Percentiles rank a stretch among this genome's conserved stretches.
Evolutionary conservation across 108 stramenopile species (phyloP).

Genomic region (Stephanodiscus minutulus): DNA sequence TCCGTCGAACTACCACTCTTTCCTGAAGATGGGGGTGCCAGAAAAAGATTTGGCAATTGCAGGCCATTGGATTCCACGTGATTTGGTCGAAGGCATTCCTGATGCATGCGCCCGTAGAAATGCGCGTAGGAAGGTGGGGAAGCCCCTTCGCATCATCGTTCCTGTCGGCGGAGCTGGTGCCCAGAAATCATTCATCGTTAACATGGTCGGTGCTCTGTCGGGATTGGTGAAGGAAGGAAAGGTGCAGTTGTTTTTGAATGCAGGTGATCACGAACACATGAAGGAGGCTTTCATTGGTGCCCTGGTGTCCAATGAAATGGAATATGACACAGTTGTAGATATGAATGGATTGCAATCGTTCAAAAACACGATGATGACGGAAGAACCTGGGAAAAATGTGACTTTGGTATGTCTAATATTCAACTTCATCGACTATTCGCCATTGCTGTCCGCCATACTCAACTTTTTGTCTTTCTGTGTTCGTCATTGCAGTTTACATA

Average conservation of each 20-base stretch:
- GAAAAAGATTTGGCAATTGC: conserved; percentile 60
- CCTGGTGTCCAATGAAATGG: conserved; percentile 61
- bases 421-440: neutral
- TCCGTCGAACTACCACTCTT: conserved; percentile 86
- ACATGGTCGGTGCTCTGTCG: conserved; percentile 63
- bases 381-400: conserved; percentile 64
- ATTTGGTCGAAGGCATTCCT: conserved; percentile 76
- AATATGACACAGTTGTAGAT: conserved; percentile 64
- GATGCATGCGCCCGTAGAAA: conserved; percentile 71
- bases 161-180: conserved; percentile 94
- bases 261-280: conserved; percentile 90
- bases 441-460: neutral
- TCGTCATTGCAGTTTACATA: conserved; percentile 63
- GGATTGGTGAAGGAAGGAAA: conserved; percentile 66
- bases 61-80: conserved; percentile 88
- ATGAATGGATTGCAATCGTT: conserved; percentile 71
- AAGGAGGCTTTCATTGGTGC: conserved; percentile 75
- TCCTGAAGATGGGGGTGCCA: conserved; percentile 81
- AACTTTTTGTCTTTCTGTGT: neutral
- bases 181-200: conserved; percentile 83
- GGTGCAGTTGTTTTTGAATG: conserved; percentile 88
- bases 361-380: conserved; percentile 57
- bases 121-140: conserved; percentile 54
- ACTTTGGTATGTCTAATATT: conserved; percentile 48
- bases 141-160: conserved; percentile 80